Evolutionary conservation across 495 filamentous ascomycete genomes (phyloP).

Genomic region (Xylaria venustula): DNA sequence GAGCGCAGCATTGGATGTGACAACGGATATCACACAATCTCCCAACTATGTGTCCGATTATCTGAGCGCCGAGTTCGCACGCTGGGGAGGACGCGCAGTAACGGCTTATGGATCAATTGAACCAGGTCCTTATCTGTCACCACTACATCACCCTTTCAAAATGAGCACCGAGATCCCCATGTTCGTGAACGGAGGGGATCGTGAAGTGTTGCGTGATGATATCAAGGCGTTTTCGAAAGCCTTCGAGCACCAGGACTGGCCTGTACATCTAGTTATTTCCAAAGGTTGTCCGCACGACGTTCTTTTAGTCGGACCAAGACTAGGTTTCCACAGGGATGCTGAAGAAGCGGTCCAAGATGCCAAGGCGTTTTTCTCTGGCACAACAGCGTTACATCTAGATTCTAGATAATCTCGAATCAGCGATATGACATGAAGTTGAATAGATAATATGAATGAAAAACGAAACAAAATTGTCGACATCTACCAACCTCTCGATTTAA

Average conservation of each 20-base stretch:
- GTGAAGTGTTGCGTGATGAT: slow-evolving; percentile 12
- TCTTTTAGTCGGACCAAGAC: slow-evolving; percentile 21
- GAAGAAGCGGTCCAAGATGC: slow-evolving; percentile 17
- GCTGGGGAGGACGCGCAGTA: neutral
- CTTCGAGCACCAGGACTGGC: slow-evolving; percentile 17
- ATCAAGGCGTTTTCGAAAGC: slow-evolving; percentile 11
- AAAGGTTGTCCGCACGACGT: slow-evolving; percentile 25
- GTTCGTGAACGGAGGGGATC: neutral
- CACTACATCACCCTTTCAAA: slow-evolving; percentile 2
- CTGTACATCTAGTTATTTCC: slow-evolving; percentile 16
- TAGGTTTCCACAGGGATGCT: slow-evolving; percentile 24
- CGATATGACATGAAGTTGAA: neutral
- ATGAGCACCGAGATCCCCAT: neutral
- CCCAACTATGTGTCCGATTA: slow-evolving; percentile 5
- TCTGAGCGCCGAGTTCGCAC: slow-evolving; percentile 1
- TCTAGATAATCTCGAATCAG: neutral
- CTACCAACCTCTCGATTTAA: too few species aligned
- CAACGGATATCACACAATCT: neutral
- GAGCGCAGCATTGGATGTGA: neutral
- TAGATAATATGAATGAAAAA: neutral
- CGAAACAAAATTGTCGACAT: too few species aligned
- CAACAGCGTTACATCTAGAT: neutral
- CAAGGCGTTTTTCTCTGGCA: slow-evolving; percentile 1
- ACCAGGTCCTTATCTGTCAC: slow-evolving; percentile 4
- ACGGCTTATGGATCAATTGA: slow-evolving; percentile 6